These are phyloP conservation scores for Leptographium procerum DNA, from an alignment of 2,329 filamentous ascomycete species.

Conservation along the genomic window DNA sequence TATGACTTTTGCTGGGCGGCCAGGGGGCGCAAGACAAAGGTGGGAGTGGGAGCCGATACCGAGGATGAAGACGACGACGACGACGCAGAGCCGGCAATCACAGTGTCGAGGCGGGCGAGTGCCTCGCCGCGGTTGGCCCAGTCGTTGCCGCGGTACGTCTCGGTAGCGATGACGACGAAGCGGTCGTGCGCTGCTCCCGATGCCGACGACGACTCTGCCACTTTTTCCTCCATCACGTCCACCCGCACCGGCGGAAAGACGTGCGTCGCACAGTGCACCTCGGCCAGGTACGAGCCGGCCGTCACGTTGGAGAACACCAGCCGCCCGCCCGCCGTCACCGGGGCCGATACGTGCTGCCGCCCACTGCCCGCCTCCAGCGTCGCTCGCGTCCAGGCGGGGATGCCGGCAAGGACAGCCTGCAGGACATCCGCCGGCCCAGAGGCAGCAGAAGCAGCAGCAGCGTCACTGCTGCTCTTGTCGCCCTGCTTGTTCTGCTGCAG, in stretches of 20 bases:
- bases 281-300: slow-evolving; percentile 66
- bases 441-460: no score
- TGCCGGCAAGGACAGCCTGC: slow-evolving; percentile 3
- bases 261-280: slow-evolving; percentile 64
- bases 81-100: slow-evolving; percentile 7
- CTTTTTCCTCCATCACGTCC: slow-evolving; percentile 41
- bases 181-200: slow-evolving; percentile 7
- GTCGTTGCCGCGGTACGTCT: slow-evolving; percentile 79
- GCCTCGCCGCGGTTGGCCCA: slow-evolving; percentile 76
- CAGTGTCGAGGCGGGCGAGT: slow-evolving; percentile 28
- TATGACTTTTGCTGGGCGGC: slow-evolving; percentile 57
- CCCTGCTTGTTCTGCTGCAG: not conserved
- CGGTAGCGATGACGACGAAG: slow-evolving; percentile 54
- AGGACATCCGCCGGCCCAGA: not conserved
- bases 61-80: slow-evolving; percentile 12
- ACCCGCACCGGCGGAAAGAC: slow-evolving; percentile 71
- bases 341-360: slow-evolving; percentile 37
- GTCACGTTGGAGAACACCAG: slow-evolving; percentile 68
- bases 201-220: slow-evolving; percentile 1
- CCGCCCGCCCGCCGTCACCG: slow-evolving; percentile 55
- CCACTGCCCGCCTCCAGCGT: slow-evolving; percentile 54
- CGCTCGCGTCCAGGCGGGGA: slow-evolving; percentile 57
- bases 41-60: not conserved
- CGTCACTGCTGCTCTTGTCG: not conserved
- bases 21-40: slow-evolving; percentile 45